Base-by-base conservation (phyloP, 305 asterid genomes). In the Rubia tinctorum region DNA sequence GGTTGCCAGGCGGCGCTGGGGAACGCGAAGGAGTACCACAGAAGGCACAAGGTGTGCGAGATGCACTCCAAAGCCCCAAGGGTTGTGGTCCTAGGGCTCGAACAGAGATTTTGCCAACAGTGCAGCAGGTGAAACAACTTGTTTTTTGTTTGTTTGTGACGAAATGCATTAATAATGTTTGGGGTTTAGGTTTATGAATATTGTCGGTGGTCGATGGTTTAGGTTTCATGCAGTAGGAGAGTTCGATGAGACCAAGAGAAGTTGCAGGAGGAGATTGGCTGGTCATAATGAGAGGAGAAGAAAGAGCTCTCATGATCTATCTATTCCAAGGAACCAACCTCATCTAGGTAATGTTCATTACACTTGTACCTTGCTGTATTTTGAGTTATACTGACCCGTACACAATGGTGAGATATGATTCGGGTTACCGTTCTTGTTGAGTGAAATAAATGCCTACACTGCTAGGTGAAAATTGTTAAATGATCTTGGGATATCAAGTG, bases 261-360 rank as follows among this genome's bases (percentile, higher is more conserved):
- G 91, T 60, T 87, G 96, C 22, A 72, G 94, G 44, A 78, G 94
- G 88, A 86, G 92, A 76, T 75, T 90, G 76, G 96, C 94, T 0
- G 96, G 96, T 6, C 96, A 90, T 60, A 90, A 88, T 27, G 85
- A 86, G 78, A 78, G 91, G 64, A 84, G 96, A 63, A 81, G 95
- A 80, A 90, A 88, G 87, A 82, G 75, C 74, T 86, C 86, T 73
- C 90, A 84, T 56, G 81, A 82, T 6, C 89, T 84, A 15, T 65
- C 77, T 60, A 59, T 76, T 40, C 68, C 83, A 12, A 80, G 68
- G 69, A 87, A 42, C 73, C 78, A 79, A 3, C 74, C 80, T 73
- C 71, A 66, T 43, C 91, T 80, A 68, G 87, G 88, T 83, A 78
- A 55, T 60, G 8, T 2, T 34, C 27, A 11, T 34, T 49, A 43